Evolutionary conservation across 2,329 filamentous ascomycete genomes (phyloP), one percentile per base, ranked within the genome.

Genomic region (Colletotrichum destructivum): DNA sequence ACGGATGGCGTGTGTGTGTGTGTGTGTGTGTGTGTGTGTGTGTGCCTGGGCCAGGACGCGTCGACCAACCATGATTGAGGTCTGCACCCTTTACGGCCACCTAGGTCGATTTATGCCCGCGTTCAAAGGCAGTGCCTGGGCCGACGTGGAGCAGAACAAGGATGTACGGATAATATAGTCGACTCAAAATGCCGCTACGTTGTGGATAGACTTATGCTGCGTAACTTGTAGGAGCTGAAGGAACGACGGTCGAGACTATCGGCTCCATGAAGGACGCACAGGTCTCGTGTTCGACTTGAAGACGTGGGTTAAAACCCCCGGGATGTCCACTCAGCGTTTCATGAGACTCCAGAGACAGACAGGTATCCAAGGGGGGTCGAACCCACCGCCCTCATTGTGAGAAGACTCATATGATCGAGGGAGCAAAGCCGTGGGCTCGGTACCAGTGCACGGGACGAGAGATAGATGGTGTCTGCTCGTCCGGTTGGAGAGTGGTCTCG

Each of bases 91-190:
- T 46, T 60, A 49, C 18, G 26, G 18, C 56, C 55, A 54, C 23
- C 46, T 38, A 35, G 40, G 38, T 44, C 40, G 59, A 63, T 49
- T 71, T 64, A 59, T 71, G 69, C 65, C 65, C 69, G 69, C 69
- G 42, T 71, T 42, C 31, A 31, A 44, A 21, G 62, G 65, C 59
- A n/a, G 31, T 31, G 9, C 31, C 31, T 31, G 31, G 31, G 31
- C 31, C 31, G 31, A 31, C 31, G 31, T 52, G 64, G 6, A 38
- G 51, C 26, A 23, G 38, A 21, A 21, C 56, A 4, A 40, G 13
- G 16, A 21, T 31, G 31, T 31, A 31, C 31, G 31, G 31, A 31
- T 31, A 31, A 31, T 31, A 31, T 31, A 31, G 31, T 31, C 31
- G 31, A 31, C 31, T 31, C 31, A 7, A 31, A 31, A 31, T 31